phyloP scores from a whole-genome alignment of 129 eudicot species.

The Saussurea involucrata region DNA sequence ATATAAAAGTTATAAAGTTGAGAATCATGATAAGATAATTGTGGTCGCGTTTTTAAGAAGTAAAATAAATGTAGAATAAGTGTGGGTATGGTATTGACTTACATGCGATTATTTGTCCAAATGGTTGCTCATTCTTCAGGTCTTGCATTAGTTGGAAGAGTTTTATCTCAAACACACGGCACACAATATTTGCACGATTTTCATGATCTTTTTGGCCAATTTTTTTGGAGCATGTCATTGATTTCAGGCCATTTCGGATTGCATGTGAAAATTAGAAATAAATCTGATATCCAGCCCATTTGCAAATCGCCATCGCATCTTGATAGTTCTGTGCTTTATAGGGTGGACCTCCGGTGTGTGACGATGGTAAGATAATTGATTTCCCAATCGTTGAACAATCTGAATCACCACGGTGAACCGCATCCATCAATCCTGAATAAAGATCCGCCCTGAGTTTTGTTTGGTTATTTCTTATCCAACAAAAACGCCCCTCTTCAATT shows the following conservation, averaged over 20 bases:
- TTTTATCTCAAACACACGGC: background rate
- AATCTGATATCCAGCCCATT: slow-evolving; percentile 1
- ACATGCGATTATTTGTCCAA: background rate
- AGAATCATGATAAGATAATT: background rate
- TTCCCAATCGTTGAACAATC: background rate
- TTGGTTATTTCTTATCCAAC: background rate
- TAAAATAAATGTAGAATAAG: background rate
- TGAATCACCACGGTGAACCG: background rate
- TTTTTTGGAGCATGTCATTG: background rate
- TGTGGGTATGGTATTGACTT: background rate
- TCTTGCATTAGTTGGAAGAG: background rate
- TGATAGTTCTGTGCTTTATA: background rate
- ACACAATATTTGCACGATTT: background rate
- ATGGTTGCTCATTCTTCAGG: background rate
- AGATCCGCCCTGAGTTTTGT: background rate
- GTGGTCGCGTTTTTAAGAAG: background rate
- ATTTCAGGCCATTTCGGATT: background rate
- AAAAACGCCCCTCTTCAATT: background rate
- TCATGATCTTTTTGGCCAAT: background rate
- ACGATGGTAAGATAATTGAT: background rate
- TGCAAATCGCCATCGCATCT: background rate
- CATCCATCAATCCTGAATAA: background rate
- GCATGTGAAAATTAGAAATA: background rate
- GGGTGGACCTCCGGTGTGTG: too few relatives aligned
- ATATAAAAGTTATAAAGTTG: background rate